Base-by-base conservation (phyloP, 768 basidiomycete genomes). In the Mycena capillaripes region DNA sequence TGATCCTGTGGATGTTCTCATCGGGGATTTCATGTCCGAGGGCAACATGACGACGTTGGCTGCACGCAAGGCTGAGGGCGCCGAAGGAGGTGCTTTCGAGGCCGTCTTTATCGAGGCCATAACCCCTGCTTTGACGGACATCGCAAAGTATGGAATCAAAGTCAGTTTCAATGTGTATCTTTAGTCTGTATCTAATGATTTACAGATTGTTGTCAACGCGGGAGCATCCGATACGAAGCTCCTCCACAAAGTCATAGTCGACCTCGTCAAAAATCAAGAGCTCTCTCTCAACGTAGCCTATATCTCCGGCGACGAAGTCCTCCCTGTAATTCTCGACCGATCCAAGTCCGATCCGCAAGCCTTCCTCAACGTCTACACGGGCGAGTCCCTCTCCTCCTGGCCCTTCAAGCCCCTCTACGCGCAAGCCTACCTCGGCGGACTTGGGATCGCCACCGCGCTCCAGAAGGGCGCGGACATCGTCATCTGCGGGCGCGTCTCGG, bases 11-110 rank as follows among this genome's bases (percentile, higher is more conserved):
- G 74, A 75, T 38, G 66, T 75, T 0, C 50, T 75, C 42, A 75
- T 75, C 44, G 74, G 74, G 17, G 74, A 75, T 25, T 75, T 71
- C 60, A 68, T 75, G 70, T 71, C 70, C 4, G 74, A 75, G 66
- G 74, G 29, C 7, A 75, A 71, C 44, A 75, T 75, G 74, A 67
- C 70, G 19, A 5, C 38, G 2, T 27, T 72, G 58, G 74, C 70
- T 12, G 74, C 61, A 9, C 58, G 50, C 61, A 71, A 69, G 48
- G 70, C 44, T 6, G 46, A 60, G 12, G 63, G 70, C 0, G 55
- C 29, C 1, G 52, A 27, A 29, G 60, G 62, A 44, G 67, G 67
- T 9, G 67, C 66, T 2, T 75, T 50, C 32, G 74, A 75, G 32
- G 21, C 55, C 19, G 44, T 27, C 23, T 75, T 75, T 46, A 48